These are phyloP conservation scores for Fomitopsis schrenkii DNA, from an alignment of 1,284 basidiomycete species.

Conservation along the genomic window DNA sequence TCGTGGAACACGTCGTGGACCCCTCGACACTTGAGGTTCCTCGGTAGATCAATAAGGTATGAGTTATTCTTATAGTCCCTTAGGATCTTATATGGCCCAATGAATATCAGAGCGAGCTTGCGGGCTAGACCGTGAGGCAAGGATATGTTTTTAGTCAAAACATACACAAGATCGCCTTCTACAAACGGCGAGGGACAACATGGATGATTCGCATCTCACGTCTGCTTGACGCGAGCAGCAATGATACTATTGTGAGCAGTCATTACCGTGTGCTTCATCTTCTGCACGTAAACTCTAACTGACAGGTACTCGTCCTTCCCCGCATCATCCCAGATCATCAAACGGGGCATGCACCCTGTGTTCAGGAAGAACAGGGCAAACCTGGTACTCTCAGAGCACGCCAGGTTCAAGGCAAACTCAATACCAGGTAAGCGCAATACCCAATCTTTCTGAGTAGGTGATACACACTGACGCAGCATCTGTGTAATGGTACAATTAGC, in stretches of 20 bases:
- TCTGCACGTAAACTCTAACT: constrained; percentile 13
- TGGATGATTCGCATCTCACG: constrained; percentile 13
- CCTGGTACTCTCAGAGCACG: constrained; percentile 26
- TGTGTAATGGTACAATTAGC: constrained; percentile 34
- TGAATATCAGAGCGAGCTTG: constrained; percentile 24
- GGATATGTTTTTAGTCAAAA: constrained; percentile 20
- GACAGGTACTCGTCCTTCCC: constrained; percentile 5
- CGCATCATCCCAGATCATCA: constrained; percentile 4
- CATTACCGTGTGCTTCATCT: constrained; percentile 4
- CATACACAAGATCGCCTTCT: constrained; percentile 19
- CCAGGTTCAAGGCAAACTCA: constrained; percentile 30
- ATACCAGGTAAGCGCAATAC: constrained; percentile 29
- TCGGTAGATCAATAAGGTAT: constrained; percentile 24
- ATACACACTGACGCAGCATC: constrained; percentile 32
- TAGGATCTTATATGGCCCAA: constrained; percentile 14
- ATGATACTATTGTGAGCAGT: constrained; percentile 21
- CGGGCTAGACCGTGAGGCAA: constrained; percentile 13
- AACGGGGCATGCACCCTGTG: constrained; percentile 11
- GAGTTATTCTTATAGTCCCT: constrained; percentile 2
- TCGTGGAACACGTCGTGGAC: constrained; percentile 30
- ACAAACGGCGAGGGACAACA: constrained; percentile 3
- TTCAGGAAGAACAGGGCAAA: constrained; percentile 27
- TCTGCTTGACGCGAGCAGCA: constrained; percentile 11
- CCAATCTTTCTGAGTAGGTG: constrained; percentile 32
- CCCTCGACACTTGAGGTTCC: constrained; percentile 16